phyloP scores from a whole-genome alignment of 352 stramenopile species.

The Phytopythium cucurbitacearum region DNA sequence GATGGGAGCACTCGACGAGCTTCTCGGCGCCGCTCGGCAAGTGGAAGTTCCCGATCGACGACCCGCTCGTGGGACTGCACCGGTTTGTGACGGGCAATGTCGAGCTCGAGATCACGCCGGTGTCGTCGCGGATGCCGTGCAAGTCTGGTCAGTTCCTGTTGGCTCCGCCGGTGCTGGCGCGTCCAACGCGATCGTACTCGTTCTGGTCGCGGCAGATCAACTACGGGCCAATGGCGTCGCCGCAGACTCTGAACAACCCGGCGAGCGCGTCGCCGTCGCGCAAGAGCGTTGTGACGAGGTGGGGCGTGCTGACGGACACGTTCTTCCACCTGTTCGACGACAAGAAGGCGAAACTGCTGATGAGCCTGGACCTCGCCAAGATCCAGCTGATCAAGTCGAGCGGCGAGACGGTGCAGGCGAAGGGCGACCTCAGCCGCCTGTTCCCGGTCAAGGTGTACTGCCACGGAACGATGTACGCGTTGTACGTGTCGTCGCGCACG shows the following conservation, averaged over 20 bases:
- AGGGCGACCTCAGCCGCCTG: conserved; percentile 47
- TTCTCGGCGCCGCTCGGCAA: conserved; percentile 49
- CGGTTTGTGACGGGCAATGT: conserved; percentile 64
- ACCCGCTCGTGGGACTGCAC: conserved; percentile 58
- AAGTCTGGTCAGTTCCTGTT: conserved; percentile 79
- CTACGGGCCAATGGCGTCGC: conserved; percentile 31
- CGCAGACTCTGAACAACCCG: conserved; percentile 31
- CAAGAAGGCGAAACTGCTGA: conserved; percentile 61
- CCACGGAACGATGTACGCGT: conserved; percentile 58
- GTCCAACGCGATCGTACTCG: conserved; percentile 43
- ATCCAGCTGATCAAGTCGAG: conserved; percentile 69
- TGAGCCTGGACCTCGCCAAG: conserved; percentile 75
- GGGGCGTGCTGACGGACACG: conserved; percentile 80
- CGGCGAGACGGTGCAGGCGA: conserved; percentile 18
- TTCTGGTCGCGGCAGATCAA: conserved; percentile 60
- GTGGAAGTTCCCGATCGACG: conserved; percentile 79
- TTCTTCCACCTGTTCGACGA: conserved; percentile 76
- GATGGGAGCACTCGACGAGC: conserved; percentile 49
- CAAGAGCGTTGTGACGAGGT: conserved; percentile 62
- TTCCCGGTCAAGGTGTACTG: conserved; percentile 76
- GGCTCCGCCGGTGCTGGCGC: conserved; percentile 35
- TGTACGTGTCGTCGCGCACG: conserved; percentile 71
- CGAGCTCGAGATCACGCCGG: conserved; percentile 46
- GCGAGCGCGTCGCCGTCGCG: conserved; percentile 38
- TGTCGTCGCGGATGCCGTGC: conserved; percentile 54